Conservation (phyloP, 176 grass and related monocot species). For the Triticum aestivum region DNA sequence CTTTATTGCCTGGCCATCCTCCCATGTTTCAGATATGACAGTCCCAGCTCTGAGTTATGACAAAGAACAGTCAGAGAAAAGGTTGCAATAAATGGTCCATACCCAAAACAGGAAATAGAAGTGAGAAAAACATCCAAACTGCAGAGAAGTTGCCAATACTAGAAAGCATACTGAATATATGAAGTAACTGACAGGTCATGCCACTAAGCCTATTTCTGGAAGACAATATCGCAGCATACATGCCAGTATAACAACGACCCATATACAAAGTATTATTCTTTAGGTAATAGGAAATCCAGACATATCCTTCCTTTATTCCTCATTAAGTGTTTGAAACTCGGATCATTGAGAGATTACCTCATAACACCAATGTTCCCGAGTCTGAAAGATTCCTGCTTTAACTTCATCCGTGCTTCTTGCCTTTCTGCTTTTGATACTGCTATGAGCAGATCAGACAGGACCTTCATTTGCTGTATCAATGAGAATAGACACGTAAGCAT, state of each 20-base stretch:
- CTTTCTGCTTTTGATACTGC: constrained; percentile 97
- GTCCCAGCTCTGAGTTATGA: constrained; percentile 83
- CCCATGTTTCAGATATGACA: constrained; percentile 96
- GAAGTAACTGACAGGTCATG: constrained; percentile 7
- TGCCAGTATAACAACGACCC: not conserved
- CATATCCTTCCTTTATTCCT: not conserved
- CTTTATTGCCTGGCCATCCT: constrained; percentile 97
- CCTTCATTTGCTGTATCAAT: constrained; percentile 77
- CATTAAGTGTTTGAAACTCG: not conserved
- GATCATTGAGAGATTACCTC: constrained; percentile 48
- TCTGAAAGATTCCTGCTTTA: constrained; percentile 93
- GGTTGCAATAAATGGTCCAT: not conserved
- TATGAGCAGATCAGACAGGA: constrained; percentile 88
- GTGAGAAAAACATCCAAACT: not conserved
- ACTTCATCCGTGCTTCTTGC: constrained; percentile 86
- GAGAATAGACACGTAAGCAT: constrained; percentile 11
- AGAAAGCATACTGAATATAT: constrained; percentile 16
- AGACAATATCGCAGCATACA: not conserved
- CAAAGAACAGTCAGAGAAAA: constrained; percentile 7
- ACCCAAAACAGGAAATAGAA: constrained; percentile 2
- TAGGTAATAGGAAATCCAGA: not conserved
- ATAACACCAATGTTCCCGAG: constrained; percentile 97
- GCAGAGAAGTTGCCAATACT: constrained; percentile 2
- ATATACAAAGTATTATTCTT: not conserved
- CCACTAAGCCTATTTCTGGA: not conserved